Evolutionary conservation across 2,329 filamentous ascomycete species (phyloP), one percentile per base, ranked within the genome.

Genomic region (Xylariaceae sp.): DNA sequence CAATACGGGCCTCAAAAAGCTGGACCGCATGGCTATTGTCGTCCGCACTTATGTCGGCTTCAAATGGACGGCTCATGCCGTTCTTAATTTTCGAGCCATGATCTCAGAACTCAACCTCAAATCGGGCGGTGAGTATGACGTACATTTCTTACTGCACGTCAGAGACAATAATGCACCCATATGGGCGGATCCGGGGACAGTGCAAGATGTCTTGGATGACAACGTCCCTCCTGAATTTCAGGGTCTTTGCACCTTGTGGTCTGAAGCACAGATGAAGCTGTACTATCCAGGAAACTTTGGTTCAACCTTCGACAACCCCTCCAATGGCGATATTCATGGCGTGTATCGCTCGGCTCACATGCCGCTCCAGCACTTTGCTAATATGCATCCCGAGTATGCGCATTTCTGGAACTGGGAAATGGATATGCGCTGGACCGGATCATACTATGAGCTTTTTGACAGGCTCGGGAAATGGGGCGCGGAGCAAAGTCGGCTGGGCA

Each of bases 61-160:
- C 64, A 67, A 81, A 38, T 95, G 90, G 70, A 88, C 87, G 2
- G 72, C 81, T 3, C 83, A 91, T 58, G 81, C 86, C 34, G 73
- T 93, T 28, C 72, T 94, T 56, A 90, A 90, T 64, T 76, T 95
- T 53, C 85, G 89, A 13, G 84, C 89, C 24, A 69, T 95, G 54
- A 80, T 95, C 32, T 80, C 84, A 3, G 89, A 95, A 64, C 71
- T 94, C 9, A 80, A 83, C 7, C 68, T 95, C 37, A 73, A 79
- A 41, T 90, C 87, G 0, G 87, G 88, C 24, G 87, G 85, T 35
- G 87, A 95, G 60, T 95, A 93, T 54, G 76, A 78, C 4, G 74
- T 95, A 3, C 87, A 93, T 62, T 89, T 95, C 59, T 71, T 95
- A 28, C 76, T 95, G 30, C 88, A 95, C 52, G 87, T 94, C 50